Evolutionary conservation across 148 eudicot species (phyloP).

Genomic region (Rhododendron mucronatum): DNA sequence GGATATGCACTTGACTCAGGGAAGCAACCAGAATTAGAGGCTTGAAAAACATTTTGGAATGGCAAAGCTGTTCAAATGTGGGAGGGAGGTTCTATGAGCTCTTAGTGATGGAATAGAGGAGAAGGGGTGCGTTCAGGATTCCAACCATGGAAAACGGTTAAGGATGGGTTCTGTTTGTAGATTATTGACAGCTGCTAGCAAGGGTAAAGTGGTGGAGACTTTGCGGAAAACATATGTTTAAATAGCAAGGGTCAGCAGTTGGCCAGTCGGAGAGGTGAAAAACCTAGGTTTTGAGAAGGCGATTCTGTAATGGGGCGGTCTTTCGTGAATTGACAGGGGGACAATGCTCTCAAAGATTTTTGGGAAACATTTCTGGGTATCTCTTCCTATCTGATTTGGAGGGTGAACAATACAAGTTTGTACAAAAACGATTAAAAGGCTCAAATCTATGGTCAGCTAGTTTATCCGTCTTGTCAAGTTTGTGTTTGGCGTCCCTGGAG

Average conservation of each 20-base stretch:
- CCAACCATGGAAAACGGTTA: not conserved
- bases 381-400: not conserved
- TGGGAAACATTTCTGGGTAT: not conserved
- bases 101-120: not conserved
- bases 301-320: not conserved
- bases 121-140: not conserved
- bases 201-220: not conserved
- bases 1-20: not conserved
- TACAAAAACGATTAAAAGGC: not conserved
- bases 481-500: not conserved
- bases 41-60: not conserved
- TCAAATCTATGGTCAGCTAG: not conserved
- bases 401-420: not conserved
- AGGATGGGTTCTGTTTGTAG: not conserved
- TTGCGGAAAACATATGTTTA: not conserved
- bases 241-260: not conserved
- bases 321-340: not conserved
- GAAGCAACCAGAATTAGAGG: constrained; percentile 1
- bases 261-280: not conserved
- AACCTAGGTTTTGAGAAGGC: not conserved
- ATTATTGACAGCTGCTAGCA: not conserved
- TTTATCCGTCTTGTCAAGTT: not conserved
- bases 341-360: not conserved
- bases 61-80: not conserved
- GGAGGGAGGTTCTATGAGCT: not conserved